Evolutionary conservation across 805 yeast genomes (phyloP), one percentile per base, ranked within the genome.

Genomic region (Myxozyma sirexii): DNA sequence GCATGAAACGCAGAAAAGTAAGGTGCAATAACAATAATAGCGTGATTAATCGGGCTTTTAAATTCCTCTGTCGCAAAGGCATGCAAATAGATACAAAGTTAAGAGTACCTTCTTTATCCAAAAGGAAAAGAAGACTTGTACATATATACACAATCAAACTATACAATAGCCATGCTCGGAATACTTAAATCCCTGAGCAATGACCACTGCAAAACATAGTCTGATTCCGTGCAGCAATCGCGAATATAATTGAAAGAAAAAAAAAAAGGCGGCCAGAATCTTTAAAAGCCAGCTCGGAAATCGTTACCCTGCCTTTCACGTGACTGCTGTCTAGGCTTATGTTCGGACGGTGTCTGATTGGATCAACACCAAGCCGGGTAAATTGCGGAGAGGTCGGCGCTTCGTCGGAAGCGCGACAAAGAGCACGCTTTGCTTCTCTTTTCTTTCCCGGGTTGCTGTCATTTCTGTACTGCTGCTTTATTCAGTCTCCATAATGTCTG

Each of bases 21-120:
- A 33, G 21, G 33, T 4, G 45, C 24, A 33, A 41, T 17, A 37
- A 54, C 24, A 48, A 48, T 53, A 37, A 23, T 27, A 57, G 55
- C 65, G 65, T 57, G 65, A 61, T 61, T 61, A 61, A 61, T 54
- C 62, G 65, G 65, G 65, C 29, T 35, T 43, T 21, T 7, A 3
- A 17, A 31, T 33, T 52, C 26, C 19, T 44, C 59, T 59, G 23
- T 24, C 37, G 29, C 45, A 27, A 37, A 37, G 44, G 27, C 44
- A 27, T 17, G 23, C 23, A 46, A 3, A 49, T 23, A n/a, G n/a
- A 29, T 29, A 29, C 33, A 29, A 29, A 10, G 6, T 6, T 7
- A 29, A 29, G 33, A 29, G 10, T 29, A 29, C 10, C 33, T 26
- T 13, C 43, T 23, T 31, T 43, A 13, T 42, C 6, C 6, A 21